A percentile compares a stretch with the other conserved stretches of the same genome.
These are phyloP conservation scores for Debaryomycetaceae sp. DNA, from an alignment of 1,139 yeast species.

Conservation along the genomic window DNA sequence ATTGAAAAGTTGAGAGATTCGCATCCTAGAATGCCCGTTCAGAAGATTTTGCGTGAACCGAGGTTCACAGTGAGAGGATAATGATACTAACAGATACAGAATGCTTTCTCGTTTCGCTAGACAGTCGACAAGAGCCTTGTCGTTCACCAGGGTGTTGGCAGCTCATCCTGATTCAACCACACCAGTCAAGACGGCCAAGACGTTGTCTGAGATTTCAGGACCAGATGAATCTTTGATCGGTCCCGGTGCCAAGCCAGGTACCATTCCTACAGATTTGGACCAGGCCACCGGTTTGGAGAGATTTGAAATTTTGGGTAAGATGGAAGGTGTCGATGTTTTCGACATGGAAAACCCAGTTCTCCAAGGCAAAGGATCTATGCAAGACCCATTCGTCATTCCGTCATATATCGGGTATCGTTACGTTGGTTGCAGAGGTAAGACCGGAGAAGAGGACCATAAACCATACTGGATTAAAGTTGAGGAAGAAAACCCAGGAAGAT, in stretches of 20 bases:
- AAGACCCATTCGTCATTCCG: conserved; percentile 84
- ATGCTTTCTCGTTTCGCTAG: conserved; percentile 44
- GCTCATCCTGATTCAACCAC: conserved; percentile 27
- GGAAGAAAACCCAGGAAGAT: conserved; percentile 80
- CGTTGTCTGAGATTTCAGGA: conserved; percentile 75
- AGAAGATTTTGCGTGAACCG: too few species aligned
- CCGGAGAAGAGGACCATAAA: conserved; percentile 84
- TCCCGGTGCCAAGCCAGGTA: conserved; percentile 79
- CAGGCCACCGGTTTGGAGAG: conserved; percentile 99
- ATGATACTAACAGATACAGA: conserved; percentile 23
- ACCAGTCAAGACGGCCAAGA: conserved; percentile 57
- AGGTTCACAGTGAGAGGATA: not conserved
- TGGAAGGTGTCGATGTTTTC: conserved; percentile 94
- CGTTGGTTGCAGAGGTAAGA: conserved; percentile 94
- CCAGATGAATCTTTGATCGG: conserved; percentile 75
- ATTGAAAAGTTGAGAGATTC: too few species aligned
- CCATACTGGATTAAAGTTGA: conserved; percentile 94
- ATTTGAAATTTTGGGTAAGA: conserved; percentile 88
- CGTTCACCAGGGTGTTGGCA: conserved; percentile 29
- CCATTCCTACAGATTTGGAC: conserved; percentile 88
- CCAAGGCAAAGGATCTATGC: conserved; percentile 84
- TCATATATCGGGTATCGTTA: conserved; percentile 91
- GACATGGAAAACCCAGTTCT: conserved; percentile 86
- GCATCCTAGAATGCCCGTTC: too few species aligned
- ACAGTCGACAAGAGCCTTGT: conserved; percentile 38